Evolutionary conservation across 2,329 filamentous ascomycete species (phyloP).

Genomic region (Ploettnerulaceae sp.): DNA sequence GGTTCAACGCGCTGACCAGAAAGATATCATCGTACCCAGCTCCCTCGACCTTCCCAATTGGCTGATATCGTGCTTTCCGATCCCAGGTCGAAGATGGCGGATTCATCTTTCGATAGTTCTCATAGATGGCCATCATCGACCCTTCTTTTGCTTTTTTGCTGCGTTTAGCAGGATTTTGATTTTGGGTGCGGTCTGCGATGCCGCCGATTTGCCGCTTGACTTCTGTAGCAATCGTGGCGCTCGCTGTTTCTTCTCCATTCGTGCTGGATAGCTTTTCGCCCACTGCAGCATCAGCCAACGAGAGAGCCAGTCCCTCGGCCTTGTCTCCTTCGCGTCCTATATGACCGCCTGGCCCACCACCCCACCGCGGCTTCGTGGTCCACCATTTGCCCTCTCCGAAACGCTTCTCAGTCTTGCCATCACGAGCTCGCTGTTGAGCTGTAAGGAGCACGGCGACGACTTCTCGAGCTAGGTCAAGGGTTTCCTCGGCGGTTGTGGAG

Average conservation of each 20-base stretch:
- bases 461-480: constrained; percentile 58
- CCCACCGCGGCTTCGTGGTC: constrained; percentile 57
- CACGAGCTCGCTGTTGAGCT: constrained; percentile 58
- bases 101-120: constrained; percentile 58
- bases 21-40: constrained; percentile 56
- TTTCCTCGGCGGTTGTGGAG: constrained; percentile 49
- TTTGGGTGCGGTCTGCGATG: constrained; percentile 17
- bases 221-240: constrained; percentile 14
- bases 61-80: constrained; percentile 51
- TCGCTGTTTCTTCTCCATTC: not conserved
- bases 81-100: constrained; percentile 57
- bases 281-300: not conserved
- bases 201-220: constrained; percentile 20
- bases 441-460: constrained; percentile 55
- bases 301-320: constrained; percentile 4
- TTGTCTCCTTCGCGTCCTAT: constrained; percentile 53
- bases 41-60: constrained; percentile 48
- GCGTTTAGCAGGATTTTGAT: constrained; percentile 15
- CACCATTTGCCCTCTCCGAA: constrained; percentile 59
- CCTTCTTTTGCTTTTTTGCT: constrained; percentile 19
- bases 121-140: constrained; percentile 51
- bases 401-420: constrained; percentile 50
- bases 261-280: constrained; percentile 3
- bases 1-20: constrained; percentile 55
- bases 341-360: constrained; percentile 56